These are phyloP conservation scores for Melaleuca quinquenervia DNA, from an alignment of 345 rosid species.

Conservation along the genomic window DNA sequence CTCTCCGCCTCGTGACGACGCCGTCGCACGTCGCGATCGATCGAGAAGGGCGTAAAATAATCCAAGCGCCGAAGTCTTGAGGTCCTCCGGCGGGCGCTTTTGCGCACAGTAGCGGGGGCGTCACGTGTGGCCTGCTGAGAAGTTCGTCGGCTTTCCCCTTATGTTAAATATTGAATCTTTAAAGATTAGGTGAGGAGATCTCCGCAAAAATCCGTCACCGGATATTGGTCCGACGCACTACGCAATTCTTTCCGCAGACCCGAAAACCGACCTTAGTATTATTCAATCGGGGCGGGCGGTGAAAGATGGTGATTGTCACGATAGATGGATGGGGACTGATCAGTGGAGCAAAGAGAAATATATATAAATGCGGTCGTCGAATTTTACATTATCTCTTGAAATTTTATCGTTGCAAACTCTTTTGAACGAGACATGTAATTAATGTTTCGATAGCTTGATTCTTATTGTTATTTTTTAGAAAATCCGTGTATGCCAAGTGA, in stretches of 20 bases:
- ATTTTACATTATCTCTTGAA: neutral
- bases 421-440: neutral
- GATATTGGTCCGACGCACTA: neutral
- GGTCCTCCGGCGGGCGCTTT: neutral
- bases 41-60: neutral
- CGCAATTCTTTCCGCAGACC: neutral
- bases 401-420: neutral
- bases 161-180: neutral
- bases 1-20: neutral
- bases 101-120: neutral
- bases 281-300: neutral
- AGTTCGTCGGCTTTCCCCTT: neutral
- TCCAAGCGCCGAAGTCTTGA: neutral
- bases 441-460: too few relatives aligned
- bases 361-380: too few relatives aligned
- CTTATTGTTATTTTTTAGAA: neutral
- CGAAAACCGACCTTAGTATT: neutral
- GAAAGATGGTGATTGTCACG: neutral
- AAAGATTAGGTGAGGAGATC: neutral
- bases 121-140: neutral
- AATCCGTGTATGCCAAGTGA: too few relatives aligned
- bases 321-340: neutral
- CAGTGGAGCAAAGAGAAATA: neutral
- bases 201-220: neutral
- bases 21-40: neutral